These are phyloP conservation scores for Auriscalpium orientale DNA, from an alignment of 768 basidiomycete species.

Conservation along the genomic window DNA sequence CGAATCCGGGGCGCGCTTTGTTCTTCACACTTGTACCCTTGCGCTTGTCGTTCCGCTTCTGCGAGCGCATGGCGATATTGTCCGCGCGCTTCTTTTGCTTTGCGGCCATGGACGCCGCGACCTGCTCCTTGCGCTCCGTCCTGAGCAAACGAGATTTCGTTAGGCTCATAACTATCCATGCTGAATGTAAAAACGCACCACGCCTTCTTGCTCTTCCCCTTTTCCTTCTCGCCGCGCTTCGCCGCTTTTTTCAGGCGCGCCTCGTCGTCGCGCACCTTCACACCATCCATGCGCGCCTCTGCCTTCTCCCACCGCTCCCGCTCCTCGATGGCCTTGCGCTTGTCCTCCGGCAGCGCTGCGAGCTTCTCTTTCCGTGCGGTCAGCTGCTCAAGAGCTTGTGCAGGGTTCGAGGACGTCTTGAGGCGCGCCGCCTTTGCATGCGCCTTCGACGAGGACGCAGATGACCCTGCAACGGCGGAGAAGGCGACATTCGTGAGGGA, in stretches of 20 bases:
- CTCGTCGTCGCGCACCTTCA: slow-evolving; percentile 88
- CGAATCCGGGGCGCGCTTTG: slow-evolving; percentile 77
- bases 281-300: slow-evolving; percentile 78
- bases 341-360: slow-evolving; percentile 71
- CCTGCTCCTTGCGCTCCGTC: slow-evolving; percentile 80
- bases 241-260: slow-evolving; percentile 81
- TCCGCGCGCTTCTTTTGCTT: slow-evolving; percentile 87
- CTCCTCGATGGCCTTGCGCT: slow-evolving; percentile 73
- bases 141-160: slow-evolving; percentile 33
- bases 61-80: slow-evolving; percentile 82
- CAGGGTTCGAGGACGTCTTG: slow-evolving; percentile 72
- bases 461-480: slow-evolving; percentile 45
- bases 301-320: slow-evolving; percentile 88
- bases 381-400: slow-evolving; percentile 80
- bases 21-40: slow-evolving; percentile 46
- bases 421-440: slow-evolving; percentile 44
- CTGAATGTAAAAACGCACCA: slow-evolving; percentile 52
- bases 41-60: slow-evolving; percentile 57
- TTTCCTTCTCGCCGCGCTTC: slow-evolving; percentile 89
- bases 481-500: slow-evolving; percentile 62
- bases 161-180: neutral
- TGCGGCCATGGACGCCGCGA: slow-evolving; percentile 68
- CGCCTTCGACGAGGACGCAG: slow-evolving; percentile 24
- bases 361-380: slow-evolving; percentile 71
- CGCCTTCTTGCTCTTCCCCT: slow-evolving; percentile 71